Evolutionary conservation across 352 stramenopile genomes (phyloP).

Genomic region (Phytophthora rubi): DNA sequence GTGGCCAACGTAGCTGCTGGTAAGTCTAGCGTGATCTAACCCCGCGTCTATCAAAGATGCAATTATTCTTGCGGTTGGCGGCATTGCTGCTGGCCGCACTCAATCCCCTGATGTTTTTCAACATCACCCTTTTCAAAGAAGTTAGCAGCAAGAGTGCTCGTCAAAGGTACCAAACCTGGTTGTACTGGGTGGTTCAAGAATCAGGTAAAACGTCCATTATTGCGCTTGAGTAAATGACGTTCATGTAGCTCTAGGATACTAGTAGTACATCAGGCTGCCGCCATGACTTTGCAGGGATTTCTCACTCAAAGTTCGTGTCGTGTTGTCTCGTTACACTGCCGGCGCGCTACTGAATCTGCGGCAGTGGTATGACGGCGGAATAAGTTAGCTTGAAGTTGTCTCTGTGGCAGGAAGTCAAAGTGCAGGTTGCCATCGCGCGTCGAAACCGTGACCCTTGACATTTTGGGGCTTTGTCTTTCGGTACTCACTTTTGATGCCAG

Average conservation of each 20-base stretch:
- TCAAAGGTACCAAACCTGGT: too few species aligned
- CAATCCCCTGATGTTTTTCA: conserved; percentile 53
- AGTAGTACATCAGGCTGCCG: not conserved
- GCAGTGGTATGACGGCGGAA: conserved; percentile 5
- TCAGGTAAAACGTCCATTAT: too few species aligned
- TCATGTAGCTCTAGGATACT: too few species aligned
- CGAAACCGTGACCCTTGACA: too few species aligned
- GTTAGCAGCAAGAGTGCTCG: conserved; percentile 3
- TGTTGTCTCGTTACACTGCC: conserved; percentile 15
- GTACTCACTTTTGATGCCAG: conserved; percentile 53
- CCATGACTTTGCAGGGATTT: not conserved
- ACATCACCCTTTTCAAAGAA: conserved; percentile 51
- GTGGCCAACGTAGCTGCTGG: conserved; percentile 20
- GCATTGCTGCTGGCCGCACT: conserved; percentile 14
- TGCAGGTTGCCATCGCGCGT: not conserved
- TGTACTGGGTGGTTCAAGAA: too few species aligned
- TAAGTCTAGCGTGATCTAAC: conserved; percentile 22
- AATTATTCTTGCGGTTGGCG: conserved; percentile 21
- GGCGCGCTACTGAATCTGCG: conserved; percentile 41
- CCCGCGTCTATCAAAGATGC: conserved; percentile 23
- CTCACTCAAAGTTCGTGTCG: conserved; percentile 55
- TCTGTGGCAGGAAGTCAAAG: not conserved
- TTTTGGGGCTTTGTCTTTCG: not conserved
- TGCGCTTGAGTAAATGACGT: too few species aligned
- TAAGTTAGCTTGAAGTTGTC: conserved; percentile 8